A percentile compares a stretch with the other conserved stretches of the same genome.
Conservation (phyloP, 1,139 yeast species). For the Geotrichum candidum region DNA sequence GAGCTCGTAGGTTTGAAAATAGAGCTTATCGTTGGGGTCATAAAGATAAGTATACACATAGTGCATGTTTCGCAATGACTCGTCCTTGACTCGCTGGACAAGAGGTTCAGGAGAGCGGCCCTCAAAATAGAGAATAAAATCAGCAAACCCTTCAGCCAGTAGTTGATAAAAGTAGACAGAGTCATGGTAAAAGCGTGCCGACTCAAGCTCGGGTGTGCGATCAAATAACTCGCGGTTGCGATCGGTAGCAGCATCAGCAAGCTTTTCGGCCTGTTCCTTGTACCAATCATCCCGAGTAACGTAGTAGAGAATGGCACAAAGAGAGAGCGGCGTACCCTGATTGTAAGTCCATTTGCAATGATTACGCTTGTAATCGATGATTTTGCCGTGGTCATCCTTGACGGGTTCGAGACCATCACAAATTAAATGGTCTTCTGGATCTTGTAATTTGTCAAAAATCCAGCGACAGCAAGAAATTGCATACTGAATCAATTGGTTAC, state of each 20-base stretch:
- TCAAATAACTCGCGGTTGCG: constrained; percentile 55
- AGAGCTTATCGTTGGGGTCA: constrained; percentile 56
- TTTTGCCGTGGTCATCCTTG: constrained; percentile 36
- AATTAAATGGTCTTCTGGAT: constrained; percentile 51
- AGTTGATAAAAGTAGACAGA: constrained; percentile 59
- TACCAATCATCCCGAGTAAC: constrained; percentile 51
- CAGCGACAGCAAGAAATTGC: constrained; percentile 52
- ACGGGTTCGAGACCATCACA: constrained; percentile 49
- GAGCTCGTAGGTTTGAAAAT: constrained; percentile 58
- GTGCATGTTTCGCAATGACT: constrained; percentile 28
- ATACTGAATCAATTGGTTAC: constrained; percentile 42
- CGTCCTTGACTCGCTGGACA: constrained; percentile 25
- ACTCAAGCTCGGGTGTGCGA: constrained; percentile 51
- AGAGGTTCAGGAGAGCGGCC: constrained; percentile 36
- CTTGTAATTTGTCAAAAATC: constrained; percentile 48
- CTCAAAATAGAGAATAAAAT: constrained; percentile 49
- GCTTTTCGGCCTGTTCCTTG: constrained; percentile 50
- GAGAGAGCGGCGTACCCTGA: constrained; percentile 59
- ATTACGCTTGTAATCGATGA: constrained; percentile 39
- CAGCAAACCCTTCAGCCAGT: constrained; percentile 64
- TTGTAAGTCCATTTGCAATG: constrained; percentile 64
- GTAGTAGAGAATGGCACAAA: constrained; percentile 48
- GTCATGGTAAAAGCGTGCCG: constrained; percentile 60
- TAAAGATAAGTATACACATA: constrained; percentile 46
- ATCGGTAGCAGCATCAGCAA: constrained; percentile 56